Evolutionary conservation across 1,284 basidiomycete species (phyloP).

Genomic region (Austroboletus olivaceoglutinosus): DNA sequence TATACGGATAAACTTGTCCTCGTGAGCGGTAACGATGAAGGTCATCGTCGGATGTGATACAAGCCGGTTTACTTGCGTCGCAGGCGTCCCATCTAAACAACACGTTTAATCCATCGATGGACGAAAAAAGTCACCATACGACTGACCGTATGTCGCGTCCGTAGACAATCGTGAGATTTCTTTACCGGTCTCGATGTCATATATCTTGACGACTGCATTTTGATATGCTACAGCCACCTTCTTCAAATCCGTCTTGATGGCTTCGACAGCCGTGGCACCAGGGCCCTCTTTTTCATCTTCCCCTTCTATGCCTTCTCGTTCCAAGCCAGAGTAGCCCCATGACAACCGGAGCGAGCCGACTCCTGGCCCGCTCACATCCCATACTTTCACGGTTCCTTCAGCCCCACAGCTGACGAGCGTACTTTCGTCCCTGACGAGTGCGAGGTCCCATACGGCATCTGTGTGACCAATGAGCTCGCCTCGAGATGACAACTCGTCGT

Average conservation of each 20-base stretch:
- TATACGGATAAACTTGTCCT: slow-evolving; percentile 90
- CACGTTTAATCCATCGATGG: not conserved
- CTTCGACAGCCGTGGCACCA: slow-evolving; percentile 80
- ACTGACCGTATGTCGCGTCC: slow-evolving; percentile 70
- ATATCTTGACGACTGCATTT: slow-evolving; percentile 88
- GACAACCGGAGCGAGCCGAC: slow-evolving; percentile 62
- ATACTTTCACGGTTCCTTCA: slow-evolving; percentile 91
- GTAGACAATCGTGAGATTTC: slow-evolving; percentile 69
- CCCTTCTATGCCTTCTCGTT: slow-evolving; percentile 50
- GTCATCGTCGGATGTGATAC: slow-evolving; percentile 91
- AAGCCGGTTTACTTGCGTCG: slow-evolving; percentile 86
- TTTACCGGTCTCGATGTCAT: slow-evolving; percentile 83
- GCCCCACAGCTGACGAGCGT: slow-evolving; percentile 87
- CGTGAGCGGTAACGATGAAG: slow-evolving; percentile 85
- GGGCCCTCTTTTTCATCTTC: slow-evolving; percentile 48
- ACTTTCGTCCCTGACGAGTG: slow-evolving; percentile 71
- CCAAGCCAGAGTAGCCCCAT: slow-evolving; percentile 78
- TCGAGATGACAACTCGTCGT: slow-evolving; percentile 74
- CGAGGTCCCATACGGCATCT: slow-evolving; percentile 94
- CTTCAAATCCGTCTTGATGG: slow-evolving; percentile 74
- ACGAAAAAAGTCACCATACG: slow-evolving; percentile 4
- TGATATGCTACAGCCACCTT: slow-evolving; percentile 89
- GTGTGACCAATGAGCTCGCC: slow-evolving; percentile 89
- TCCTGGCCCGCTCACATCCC: slow-evolving; percentile 73
- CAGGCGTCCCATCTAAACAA: slow-evolving; percentile 61